Conservation (phyloP, 1,139 yeast genomes). For the Kurtzmaniella natalensis region DNA sequence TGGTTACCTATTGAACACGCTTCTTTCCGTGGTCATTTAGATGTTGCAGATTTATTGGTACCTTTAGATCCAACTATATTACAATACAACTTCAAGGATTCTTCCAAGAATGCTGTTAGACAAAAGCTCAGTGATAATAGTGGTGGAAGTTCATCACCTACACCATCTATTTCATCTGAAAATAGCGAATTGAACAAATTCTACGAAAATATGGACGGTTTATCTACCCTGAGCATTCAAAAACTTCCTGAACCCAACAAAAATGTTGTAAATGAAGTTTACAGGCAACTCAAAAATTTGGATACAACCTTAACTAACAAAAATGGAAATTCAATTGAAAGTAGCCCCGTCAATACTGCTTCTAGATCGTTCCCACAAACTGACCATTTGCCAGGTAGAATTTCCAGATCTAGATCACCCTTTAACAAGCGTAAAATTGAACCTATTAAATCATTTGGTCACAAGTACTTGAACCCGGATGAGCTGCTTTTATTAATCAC, state of each 20-base stretch:
- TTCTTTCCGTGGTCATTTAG: constrained; percentile 80
- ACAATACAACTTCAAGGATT: constrained; percentile 36
- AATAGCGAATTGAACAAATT: not conserved
- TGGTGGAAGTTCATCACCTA: constrained; percentile 1
- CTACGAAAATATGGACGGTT: constrained; percentile 5
- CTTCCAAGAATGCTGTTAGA: constrained; percentile 34
- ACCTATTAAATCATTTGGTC: constrained; percentile 83
- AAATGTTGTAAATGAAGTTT: constrained; percentile 33
- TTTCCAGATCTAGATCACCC: constrained; percentile 28
- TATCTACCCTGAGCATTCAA: constrained; percentile 31
- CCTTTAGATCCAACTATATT: constrained; percentile 38
- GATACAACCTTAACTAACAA: constrained; percentile 2
- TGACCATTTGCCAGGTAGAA: constrained; percentile 1
- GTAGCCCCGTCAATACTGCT: constrained; percentile 2
- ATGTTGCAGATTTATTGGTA: constrained; percentile 56
- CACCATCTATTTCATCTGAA: constrained; percentile 10
- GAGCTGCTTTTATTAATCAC: constrained; percentile 74
- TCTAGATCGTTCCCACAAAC: not conserved
- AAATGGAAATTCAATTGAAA: constrained; percentile 6
- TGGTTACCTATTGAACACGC: constrained; percentile 99
- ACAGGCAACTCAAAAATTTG: constrained; percentile 33
- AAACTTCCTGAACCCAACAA: constrained; percentile 37
- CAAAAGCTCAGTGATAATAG: constrained; percentile 7
- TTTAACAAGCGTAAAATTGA: constrained; percentile 22
- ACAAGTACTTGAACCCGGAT: constrained; percentile 59